Evolutionary conservation across 495 filamentous ascomycete genomes (phyloP), one percentile per base, ranked within the genome.

Genomic region (Aspergillus carlsbadensis): DNA sequence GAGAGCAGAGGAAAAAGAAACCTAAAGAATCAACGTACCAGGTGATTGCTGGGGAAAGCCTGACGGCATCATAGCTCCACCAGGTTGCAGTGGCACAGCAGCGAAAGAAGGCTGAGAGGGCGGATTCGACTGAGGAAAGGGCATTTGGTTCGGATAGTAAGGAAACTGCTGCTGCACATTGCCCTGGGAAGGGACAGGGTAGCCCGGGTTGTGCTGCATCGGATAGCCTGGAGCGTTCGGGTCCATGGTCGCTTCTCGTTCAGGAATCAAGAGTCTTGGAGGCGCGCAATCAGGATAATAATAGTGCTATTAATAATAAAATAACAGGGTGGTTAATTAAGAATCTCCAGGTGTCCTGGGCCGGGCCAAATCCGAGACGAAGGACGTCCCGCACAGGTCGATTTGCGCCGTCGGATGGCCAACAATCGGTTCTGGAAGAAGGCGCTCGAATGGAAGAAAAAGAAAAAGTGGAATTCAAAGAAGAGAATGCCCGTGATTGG

Each of bases 41-140:
- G 70, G 60, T 22, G 70, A 70, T 42, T 69, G 66, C 63, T 73
- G 71, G 57, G 72, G 65, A 52, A 73, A 75, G 45, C 69, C 67
- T 40, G 69, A 57, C 17, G 74, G 69, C 66, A 78, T 76, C 69
- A 76, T 73, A 59, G 69, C 66, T 71, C 75, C 75, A 68, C 70
- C 65, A 37, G 71, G 65, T 63, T 78, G 75, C 70, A 74, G 63
- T 26, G 70, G 69, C 61, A 72, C 69, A 41, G 68, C 61, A 52
- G 68, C 70, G 61, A 74, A 76, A 60, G 74, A 69, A 64, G 72
- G 71, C 52, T 66, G 67, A 21, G 60, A 50, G 43, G 60, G 52
- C 35, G 68, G 51, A 54, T 72, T 73, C 34, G 70, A 61, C 62
- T 71, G 73, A 45, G 75, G 70, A 59, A 72, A 77, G 31, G 69